phyloP scores from a whole-genome alignment of 176 grass and related monocot genomes.

The Oryza nivara region DNA sequence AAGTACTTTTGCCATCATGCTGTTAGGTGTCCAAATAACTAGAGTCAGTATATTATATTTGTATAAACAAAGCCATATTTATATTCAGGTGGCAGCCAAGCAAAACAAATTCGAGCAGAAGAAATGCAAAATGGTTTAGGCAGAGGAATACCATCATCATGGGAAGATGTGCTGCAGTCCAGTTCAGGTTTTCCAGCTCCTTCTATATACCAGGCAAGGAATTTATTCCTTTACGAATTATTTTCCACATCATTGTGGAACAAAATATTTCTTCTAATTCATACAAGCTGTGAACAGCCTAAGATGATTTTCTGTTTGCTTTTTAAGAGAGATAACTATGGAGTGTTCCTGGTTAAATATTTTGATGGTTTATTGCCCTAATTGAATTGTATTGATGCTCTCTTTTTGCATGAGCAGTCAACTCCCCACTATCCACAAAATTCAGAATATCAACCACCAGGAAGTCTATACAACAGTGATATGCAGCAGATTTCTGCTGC shows the following conservation, averaged over 20 bases:
- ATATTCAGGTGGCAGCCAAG: constrained; percentile 53
- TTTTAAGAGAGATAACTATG: constrained; percentile 5
- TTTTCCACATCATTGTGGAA: not conserved
- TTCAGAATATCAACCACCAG: constrained; percentile 46
- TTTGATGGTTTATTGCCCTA: constrained; percentile 28
- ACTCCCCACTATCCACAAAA: constrained; percentile 46
- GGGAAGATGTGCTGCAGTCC: constrained; percentile 84
- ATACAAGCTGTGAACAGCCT: constrained; percentile 7
- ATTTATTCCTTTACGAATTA: not conserved
- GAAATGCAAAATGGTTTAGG: constrained; percentile 46
- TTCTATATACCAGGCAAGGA: constrained; percentile 58
- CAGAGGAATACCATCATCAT: constrained; percentile 61
- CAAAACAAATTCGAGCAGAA: constrained; percentile 54
- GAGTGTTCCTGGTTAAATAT: constrained; percentile 19
- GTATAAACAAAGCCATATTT: constrained; percentile 16
- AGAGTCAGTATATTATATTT: constrained; percentile 16
- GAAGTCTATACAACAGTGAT: constrained; percentile 53
- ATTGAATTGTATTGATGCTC: constrained; percentile 37
- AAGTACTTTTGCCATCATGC: not conserved
- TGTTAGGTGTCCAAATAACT: not conserved
- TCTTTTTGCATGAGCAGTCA: constrained; percentile 47
- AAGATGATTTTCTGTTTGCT: not conserved
- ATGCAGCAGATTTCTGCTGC: constrained; percentile 77
- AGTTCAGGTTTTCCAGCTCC: constrained; percentile 53
- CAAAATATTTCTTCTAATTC: not conserved